Percentiles rank a stretch among this genome's conserved stretches.
phyloP scores from a whole-genome alignment of 1,139 yeast species.

The Keqinozyma sinolaborantium region DNA sequence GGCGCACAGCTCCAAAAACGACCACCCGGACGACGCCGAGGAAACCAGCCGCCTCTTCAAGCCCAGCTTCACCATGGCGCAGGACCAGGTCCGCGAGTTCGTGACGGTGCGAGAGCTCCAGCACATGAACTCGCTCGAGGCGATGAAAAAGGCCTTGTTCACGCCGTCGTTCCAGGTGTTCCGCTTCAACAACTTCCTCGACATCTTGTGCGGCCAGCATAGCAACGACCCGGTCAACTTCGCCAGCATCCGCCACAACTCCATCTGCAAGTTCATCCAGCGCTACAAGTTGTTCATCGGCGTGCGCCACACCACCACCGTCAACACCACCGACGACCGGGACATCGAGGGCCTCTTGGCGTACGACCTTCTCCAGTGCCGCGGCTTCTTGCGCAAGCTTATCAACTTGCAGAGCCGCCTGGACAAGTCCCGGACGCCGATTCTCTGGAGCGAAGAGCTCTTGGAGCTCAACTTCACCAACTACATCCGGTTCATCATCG shows the following conservation, averaged over 20 bases:
- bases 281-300: conserved; percentile 17
- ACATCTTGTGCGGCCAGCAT: conserved; percentile 30
- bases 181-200: conserved; percentile 34
- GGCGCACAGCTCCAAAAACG: background rate
- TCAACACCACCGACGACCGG: conserved; percentile 17
- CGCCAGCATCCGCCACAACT: conserved; percentile 36
- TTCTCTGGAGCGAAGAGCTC: conserved; percentile 32
- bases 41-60: conserved; percentile 11
- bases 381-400: conserved; percentile 26
- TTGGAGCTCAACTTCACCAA: conserved; percentile 37
- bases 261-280: conserved; percentile 31
- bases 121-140: conserved; percentile 21
- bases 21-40: background rate
- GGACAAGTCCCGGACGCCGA: conserved; percentile 7
- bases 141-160: conserved; percentile 18
- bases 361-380: conserved; percentile 24
- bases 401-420: conserved; percentile 11
- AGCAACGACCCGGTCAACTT: conserved; percentile 39
- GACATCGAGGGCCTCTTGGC: conserved; percentile 32
- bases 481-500: conserved; percentile 34
- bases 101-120: conserved; percentile 21
- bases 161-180: conserved; percentile 31
- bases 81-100: conserved; percentile 14
- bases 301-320: conserved; percentile 8
- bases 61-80: conserved; percentile 12